A percentile compares a stretch with the other conserved stretches of the same genome.
phyloP scores from a whole-genome alignment of 345 rosid genomes.

The Aethionema arabicum region DNA sequence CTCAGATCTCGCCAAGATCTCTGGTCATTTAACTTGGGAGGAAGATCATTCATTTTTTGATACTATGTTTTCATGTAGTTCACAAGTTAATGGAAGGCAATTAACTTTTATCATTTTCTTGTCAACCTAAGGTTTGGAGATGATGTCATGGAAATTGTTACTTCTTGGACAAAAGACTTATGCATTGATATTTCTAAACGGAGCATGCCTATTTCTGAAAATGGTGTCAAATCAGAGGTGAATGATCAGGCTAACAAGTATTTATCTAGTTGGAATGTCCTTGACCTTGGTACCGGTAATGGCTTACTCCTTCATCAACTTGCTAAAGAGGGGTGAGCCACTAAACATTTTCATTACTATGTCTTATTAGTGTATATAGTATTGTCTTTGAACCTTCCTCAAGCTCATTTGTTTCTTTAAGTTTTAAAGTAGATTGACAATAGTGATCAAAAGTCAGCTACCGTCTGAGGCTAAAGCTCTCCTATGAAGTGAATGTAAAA shows the following conservation, averaged over 20 bases:
- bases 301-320: constrained; percentile 96
- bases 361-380: neutral
- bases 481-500: neutral
- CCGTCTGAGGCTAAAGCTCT: neutral
- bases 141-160: constrained; percentile 87
- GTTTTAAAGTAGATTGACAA: neutral
- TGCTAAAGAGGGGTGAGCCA: constrained; percentile 83
- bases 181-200: constrained; percentile 64
- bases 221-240: constrained; percentile 33
- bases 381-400: neutral
- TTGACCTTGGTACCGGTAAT: constrained; percentile 96
- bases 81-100: neutral
- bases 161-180: constrained; percentile 82
- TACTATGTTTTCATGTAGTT: neutral
- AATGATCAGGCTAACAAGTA: constrained; percentile 54
- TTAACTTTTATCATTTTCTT: constrained; percentile 22
- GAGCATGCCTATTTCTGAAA: constrained; percentile 38
- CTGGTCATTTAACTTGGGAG: constrained; percentile 17
- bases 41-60: neutral
- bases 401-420: neutral
- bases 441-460: constrained; percentile 3
- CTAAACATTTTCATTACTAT: constrained; percentile 31
- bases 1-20: constrained; percentile 16
- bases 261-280: constrained; percentile 84
- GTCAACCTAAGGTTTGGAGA: constrained; percentile 70